Evolutionary conservation across 2,329 filamentous ascomycete species (phyloP).

Genomic region (Aspergillus pseudoviridinutans): DNA sequence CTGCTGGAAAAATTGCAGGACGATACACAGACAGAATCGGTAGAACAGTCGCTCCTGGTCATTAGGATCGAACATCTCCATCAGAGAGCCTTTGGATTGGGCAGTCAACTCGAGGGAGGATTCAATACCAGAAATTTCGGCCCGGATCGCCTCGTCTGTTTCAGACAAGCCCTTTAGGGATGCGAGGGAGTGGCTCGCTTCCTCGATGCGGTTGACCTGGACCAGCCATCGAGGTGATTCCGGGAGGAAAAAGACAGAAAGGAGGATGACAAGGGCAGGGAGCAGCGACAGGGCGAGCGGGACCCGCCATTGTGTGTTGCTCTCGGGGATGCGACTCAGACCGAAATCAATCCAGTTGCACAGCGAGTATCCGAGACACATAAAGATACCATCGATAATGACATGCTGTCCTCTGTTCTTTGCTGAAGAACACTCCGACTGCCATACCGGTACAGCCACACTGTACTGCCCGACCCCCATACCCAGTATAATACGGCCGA

Average conservation of each 20-base stretch:
- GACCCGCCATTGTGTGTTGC: slow-evolving; percentile 47
- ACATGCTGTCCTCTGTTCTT: slow-evolving; percentile 47
- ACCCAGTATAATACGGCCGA: slow-evolving; percentile 47
- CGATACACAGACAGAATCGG: slow-evolving; percentile 16
- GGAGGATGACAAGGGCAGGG: slow-evolving; percentile 48
- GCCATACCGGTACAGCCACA: slow-evolving; percentile 48
- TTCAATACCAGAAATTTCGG: slow-evolving; percentile 18
- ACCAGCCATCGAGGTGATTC: slow-evolving; percentile 42
- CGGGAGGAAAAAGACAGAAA: slow-evolving; percentile 45
- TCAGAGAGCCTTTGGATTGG: slow-evolving; percentile 10
- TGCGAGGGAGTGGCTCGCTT: slow-evolving; percentile 13
- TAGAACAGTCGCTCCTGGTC: slow-evolving; percentile 19
- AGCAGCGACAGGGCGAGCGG: slow-evolving; percentile 54
- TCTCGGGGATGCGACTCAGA: slow-evolving; percentile 44
- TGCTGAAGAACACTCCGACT: slow-evolving; percentile 46
- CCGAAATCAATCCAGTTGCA: slow-evolving; percentile 47
- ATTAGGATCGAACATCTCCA: slow-evolving; percentile 13
- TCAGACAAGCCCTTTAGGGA: slow-evolving; percentile 11
- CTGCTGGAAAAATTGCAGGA: slow-evolving; percentile 18
- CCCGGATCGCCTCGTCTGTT: slow-evolving; percentile 8
- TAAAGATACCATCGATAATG: slow-evolving; percentile 45
- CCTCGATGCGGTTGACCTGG: slow-evolving; percentile 13
- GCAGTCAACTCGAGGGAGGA: slow-evolving; percentile 14
- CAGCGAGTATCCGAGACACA: slow-evolving; percentile 29
- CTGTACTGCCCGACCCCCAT: slow-evolving; percentile 48